Conservation (phyloP, 768 basidiomycete genomes). For the Auriscalpium orientale region DNA sequence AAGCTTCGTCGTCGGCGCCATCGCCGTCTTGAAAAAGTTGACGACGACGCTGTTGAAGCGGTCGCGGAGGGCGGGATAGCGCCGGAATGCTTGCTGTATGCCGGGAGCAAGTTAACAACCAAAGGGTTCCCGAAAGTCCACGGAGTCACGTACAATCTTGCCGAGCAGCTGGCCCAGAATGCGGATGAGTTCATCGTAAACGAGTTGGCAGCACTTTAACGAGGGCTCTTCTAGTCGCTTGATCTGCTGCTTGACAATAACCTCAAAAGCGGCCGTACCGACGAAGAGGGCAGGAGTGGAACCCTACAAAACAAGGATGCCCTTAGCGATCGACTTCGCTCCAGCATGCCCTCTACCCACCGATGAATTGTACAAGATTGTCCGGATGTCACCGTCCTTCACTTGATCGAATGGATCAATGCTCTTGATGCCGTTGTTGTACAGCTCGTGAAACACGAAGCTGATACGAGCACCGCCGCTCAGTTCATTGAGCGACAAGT, state of each 20-base stretch:
- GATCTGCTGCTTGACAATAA: constrained; percentile 99
- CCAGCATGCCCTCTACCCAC: constrained; percentile 37
- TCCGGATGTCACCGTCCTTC: constrained; percentile 96
- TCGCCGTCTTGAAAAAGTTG: constrained; percentile 91
- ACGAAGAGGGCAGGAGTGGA: constrained; percentile 96
- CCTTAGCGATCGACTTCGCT: too few relatives aligned
- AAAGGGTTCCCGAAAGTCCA: background rate
- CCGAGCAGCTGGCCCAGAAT: constrained; percentile 86
- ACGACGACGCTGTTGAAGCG: constrained; percentile 95
- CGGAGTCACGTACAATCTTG: constrained; percentile 63
- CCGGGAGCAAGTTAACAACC: background rate
- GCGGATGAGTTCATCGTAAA: constrained; percentile 96
- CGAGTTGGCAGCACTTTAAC: constrained; percentile 89
- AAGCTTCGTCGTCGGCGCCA: constrained; percentile 92
- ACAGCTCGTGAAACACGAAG: constrained; percentile 98
- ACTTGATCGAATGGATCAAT: constrained; percentile 99
- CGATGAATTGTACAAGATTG: constrained; percentile 94
- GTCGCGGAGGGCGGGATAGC: constrained; percentile 94
- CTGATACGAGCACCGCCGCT: constrained; percentile 98
- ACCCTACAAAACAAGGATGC: constrained; percentile 43
- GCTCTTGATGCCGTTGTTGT: constrained; percentile 90
- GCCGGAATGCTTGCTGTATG: constrained; percentile 84
- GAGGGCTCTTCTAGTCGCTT: constrained; percentile 91
- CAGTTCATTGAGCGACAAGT: constrained; percentile 89
- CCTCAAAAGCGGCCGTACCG: constrained; percentile 94